phyloP scores from a whole-genome alignment of 1,139 yeast species.

The Saccharomyces hybrid region DNA sequence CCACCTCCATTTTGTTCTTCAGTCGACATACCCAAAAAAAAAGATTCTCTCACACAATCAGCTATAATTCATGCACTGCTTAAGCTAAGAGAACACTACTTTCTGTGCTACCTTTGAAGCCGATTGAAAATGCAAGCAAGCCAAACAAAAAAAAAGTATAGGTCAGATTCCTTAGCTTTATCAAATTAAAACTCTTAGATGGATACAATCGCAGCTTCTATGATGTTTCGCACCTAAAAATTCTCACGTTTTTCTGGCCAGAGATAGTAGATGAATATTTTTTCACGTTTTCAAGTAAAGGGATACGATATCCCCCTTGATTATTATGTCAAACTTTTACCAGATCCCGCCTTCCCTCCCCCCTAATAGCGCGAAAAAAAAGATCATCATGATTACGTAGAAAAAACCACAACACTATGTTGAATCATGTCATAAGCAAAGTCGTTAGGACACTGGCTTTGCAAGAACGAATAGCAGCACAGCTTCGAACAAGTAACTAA shows the following conservation, averaged over 20 bases:
- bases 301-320: not conserved
- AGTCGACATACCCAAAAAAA: not conserved
- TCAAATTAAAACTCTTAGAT: not conserved
- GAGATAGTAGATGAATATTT: not conserved
- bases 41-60: not conserved
- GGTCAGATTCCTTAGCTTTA: not conserved
- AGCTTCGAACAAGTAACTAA: not conserved
- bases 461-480: not conserved
- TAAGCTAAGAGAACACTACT: not conserved
- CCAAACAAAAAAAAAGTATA: not conserved
- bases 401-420: not conserved
- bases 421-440: not conserved
- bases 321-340: not conserved
- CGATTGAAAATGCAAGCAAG: not conserved
- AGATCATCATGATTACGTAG: not conserved
- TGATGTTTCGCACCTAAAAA: not conserved
- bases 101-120: not conserved
- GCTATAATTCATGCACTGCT: not conserved
- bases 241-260: not conserved
- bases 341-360: not conserved
- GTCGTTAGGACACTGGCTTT: not conserved
- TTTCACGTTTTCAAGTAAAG: not conserved
- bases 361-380: conserved; percentile 1
- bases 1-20: not conserved
- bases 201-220: not conserved